Percentiles rank a stretch among this genome's conserved stretches.
These are phyloP conservation scores for Acer campestre DNA, from an alignment of 345 rosid genomes.

Conservation along the genomic window DNA sequence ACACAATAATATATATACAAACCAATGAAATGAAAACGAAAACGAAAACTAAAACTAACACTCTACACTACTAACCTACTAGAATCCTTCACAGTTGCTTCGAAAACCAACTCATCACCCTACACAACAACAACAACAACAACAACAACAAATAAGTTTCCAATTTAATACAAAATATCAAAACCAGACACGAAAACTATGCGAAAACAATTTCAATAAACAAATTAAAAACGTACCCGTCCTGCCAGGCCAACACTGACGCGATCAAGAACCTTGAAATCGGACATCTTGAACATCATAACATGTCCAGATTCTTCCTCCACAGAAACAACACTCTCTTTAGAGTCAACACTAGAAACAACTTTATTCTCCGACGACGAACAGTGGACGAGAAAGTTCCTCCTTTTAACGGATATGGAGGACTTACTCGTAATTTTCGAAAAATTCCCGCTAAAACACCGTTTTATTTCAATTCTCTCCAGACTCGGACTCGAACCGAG, in stretches of 20 bases:
- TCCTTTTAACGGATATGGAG: constrained; percentile 19
- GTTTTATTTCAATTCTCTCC: constrained; percentile 37
- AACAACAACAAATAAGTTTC: constrained; percentile 16
- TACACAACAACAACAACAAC: constrained; percentile 29
- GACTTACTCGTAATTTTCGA: constrained; percentile 31
- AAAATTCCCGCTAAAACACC: constrained; percentile 31
- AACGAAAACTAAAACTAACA: constrained; percentile 5
- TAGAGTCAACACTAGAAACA: constrained; percentile 43
- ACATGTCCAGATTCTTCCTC: constrained; percentile 65
- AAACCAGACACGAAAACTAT: background rate
- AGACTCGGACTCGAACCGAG: constrained; percentile 40
- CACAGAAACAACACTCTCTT: constrained; percentile 31
- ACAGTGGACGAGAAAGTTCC: constrained; percentile 32
- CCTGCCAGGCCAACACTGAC: constrained; percentile 91
- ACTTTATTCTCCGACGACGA: constrained; percentile 42
- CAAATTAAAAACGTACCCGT: constrained; percentile 46
- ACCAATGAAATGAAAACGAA: background rate
- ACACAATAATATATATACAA: constrained; percentile 15
- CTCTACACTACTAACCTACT: constrained; percentile 44
- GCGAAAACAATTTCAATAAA: background rate
- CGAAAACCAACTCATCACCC: constrained; percentile 87
- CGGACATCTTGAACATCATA: constrained; percentile 72
- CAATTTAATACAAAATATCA: constrained; percentile 1
- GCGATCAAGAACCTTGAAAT: constrained; percentile 72
- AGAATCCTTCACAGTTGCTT: constrained; percentile 74